Conservation (phyloP, 23 red algal species). For the Pyropia haitanensis region DNA sequence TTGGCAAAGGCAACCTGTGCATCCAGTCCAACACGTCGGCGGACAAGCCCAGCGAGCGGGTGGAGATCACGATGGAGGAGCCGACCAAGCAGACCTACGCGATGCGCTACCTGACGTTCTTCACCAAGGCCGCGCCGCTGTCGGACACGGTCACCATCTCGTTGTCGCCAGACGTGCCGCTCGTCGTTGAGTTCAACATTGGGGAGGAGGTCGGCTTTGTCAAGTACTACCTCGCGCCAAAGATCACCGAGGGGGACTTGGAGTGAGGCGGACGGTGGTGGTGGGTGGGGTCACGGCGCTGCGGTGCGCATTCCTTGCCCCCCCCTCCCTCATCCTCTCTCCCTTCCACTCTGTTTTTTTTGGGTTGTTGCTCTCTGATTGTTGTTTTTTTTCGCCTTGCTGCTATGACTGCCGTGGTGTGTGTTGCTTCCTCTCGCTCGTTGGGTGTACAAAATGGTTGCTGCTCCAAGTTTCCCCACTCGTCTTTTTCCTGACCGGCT, state of each 20-base stretch:
- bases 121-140: conserved; percentile 89
- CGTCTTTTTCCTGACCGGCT: too few species aligned
- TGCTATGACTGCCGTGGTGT: too few species aligned
- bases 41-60: conserved; percentile 55
- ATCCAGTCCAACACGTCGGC: conserved; percentile 61
- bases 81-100: conserved; percentile 87
- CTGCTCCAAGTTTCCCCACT: too few species aligned
- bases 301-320: too few species aligned
- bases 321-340: too few species aligned
- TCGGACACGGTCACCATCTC: conserved; percentile 69
- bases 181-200: conserved; percentile 73
- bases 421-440: too few species aligned
- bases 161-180: conserved; percentile 55
- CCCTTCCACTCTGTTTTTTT: too few species aligned
- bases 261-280: conserved; percentile 9
- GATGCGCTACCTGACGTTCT: conserved; percentile 65
- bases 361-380: too few species aligned
- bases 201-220: conserved; percentile 75
- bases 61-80: conserved; percentile 82
- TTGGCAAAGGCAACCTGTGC: conserved; percentile 65
- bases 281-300: too few species aligned
- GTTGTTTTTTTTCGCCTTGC: too few species aligned
- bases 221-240: conserved; percentile 88
- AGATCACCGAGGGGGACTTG: conserved; percentile 55
- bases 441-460: too few species aligned